These are phyloP conservation scores for Metschnikowia sp. DNA, from an alignment of 805 yeast species.

Conservation along the genomic window DNA sequence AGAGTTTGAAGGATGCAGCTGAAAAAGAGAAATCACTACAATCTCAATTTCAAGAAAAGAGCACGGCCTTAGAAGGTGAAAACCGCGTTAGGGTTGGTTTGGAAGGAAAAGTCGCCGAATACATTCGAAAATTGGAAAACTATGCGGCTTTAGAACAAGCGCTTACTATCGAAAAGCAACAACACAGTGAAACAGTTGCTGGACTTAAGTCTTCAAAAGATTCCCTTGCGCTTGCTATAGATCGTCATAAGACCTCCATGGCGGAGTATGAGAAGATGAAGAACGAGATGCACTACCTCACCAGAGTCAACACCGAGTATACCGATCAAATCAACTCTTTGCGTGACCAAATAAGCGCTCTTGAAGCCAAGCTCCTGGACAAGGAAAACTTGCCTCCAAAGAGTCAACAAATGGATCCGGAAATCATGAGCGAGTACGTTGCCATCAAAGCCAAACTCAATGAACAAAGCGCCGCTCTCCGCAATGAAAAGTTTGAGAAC, in stretches of 20 bases:
- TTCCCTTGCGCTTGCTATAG: slow-evolving; percentile 3
- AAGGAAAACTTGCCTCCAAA: slow-evolving; percentile 37
- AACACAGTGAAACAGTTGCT: background rate
- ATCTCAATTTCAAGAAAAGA: background rate
- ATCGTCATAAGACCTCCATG: slow-evolving; percentile 5
- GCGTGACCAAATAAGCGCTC: slow-evolving; percentile 20
- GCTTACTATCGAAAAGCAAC: slow-evolving; percentile 2
- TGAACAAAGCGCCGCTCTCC: slow-evolving; percentile 47
- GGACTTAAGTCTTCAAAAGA: slow-evolving; percentile 4
- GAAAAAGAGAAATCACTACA: slow-evolving; percentile 3
- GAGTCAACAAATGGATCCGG: slow-evolving; percentile 21
- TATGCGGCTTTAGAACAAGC: background rate
- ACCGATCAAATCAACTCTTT: slow-evolving; percentile 26
- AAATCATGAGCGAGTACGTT: slow-evolving; percentile 43
- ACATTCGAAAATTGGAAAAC: background rate
- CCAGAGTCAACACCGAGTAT: slow-evolving; percentile 25
- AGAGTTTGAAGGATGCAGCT: background rate
- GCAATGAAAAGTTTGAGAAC: slow-evolving; percentile 45
- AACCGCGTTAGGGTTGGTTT: background rate
- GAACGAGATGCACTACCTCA: slow-evolving; percentile 21
- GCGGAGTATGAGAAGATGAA: slow-evolving; percentile 19
- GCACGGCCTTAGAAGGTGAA: background rate
- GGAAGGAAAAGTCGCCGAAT: background rate
- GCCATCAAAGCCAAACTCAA: slow-evolving; percentile 49
- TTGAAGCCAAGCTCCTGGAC: slow-evolving; percentile 24